Conservation (phyloP, 495 filamentous ascomycete genomes). For the Extremus antarcticus region DNA sequence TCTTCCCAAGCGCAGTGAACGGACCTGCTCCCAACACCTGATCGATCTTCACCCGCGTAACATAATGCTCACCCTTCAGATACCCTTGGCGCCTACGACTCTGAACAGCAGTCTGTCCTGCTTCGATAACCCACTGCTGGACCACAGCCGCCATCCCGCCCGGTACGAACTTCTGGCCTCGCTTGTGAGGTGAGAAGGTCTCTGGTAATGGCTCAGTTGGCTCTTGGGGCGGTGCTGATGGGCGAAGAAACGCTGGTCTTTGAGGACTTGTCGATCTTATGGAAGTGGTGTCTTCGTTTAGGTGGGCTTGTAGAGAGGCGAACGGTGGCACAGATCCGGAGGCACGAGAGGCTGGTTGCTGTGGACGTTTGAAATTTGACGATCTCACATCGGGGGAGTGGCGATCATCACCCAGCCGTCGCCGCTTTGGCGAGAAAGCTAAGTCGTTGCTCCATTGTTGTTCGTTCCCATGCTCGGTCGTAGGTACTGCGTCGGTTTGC, state of each 20-base stretch:
- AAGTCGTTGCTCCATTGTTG: neutral
- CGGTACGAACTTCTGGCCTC: slow-evolving; percentile 30
- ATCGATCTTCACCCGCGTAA: slow-evolving; percentile 10
- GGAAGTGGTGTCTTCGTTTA: neutral
- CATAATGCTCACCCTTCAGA: slow-evolving; percentile 10
- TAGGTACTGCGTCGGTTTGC: neutral
- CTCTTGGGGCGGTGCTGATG: slow-evolving; percentile 3
- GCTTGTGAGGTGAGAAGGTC: slow-evolving; percentile 31
- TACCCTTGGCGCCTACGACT: slow-evolving; percentile 12
- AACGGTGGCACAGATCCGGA: neutral
- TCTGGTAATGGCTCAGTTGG: slow-evolving; percentile 23
- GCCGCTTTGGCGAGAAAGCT: slow-evolving; percentile 12
- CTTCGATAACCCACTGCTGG: slow-evolving; percentile 30
- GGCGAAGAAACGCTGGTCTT: slow-evolving; percentile 10
- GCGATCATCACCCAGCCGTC: slow-evolving; percentile 1
- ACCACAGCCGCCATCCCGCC: slow-evolving; percentile 30
- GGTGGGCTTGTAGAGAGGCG: neutral
- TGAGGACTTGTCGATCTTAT: neutral
- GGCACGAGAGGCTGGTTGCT: neutral
- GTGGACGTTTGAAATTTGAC: neutral
- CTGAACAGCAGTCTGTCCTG: slow-evolving; percentile 20
- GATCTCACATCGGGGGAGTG: neutral
- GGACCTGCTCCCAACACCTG: slow-evolving; percentile 4
- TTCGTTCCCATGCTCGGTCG: neutral
- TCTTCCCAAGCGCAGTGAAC: neutral